Conservation (phyloP, 148 eudicot species). For the Camellia lanceoleosa region DNA sequence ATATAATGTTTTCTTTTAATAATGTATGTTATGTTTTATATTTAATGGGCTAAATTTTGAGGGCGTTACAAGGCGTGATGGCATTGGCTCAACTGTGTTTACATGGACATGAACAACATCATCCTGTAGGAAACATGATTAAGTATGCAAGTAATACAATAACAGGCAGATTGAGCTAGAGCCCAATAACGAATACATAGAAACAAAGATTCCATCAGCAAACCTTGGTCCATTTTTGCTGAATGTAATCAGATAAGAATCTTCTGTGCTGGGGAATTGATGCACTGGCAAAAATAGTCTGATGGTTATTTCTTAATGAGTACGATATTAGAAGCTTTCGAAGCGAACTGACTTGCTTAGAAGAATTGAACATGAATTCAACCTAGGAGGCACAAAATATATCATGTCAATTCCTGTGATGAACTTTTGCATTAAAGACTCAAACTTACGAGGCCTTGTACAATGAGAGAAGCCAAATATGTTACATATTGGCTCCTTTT, state of each 20-base stretch:
- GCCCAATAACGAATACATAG: neutral
- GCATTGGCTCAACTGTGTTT: no score
- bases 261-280: conserved; percentile 89
- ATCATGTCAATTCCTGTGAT: neutral
- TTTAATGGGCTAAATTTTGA: no score
- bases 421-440: no score
- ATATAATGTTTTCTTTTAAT: no score
- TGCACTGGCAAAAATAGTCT: conserved; percentile 97
- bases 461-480: neutral
- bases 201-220: neutral
- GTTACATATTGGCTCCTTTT: neutral
- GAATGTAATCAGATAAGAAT: conserved; percentile 29
- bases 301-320: conserved; percentile 44
- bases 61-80: no score
- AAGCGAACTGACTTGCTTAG: no score
- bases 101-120: no score
- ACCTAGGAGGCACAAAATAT: conserved; percentile 42
- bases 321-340: no score
- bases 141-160: conserved; percentile 14
- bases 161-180: conserved; percentile 7
- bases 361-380: conserved; percentile 76
- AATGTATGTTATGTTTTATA: no score
- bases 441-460: no score
- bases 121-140: conserved; percentile 31
- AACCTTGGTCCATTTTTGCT: no score